Base-by-base conservation (phyloP, 257 asterid species). In the Solanum arcanum region DNA sequence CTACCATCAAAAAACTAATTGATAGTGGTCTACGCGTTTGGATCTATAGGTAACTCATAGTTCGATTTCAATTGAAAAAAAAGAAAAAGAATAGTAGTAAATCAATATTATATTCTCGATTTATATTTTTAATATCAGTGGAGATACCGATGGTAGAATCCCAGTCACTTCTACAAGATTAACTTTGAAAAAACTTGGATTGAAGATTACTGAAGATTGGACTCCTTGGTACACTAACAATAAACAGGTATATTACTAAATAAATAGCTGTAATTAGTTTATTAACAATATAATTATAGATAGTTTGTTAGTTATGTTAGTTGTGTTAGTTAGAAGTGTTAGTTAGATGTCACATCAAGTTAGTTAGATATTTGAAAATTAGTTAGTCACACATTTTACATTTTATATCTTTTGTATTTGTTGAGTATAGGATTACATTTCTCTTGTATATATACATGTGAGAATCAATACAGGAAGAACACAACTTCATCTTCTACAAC, bases 61-160 rank as follows among this genome's bases (percentile, higher is more conserved):
- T 78, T 44, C 8, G 9, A 10, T 31, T 78, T 7, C 14, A n/a
- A 27, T 25, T n/a, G 9, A 2, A 29, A 21, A 20, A 52, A 52
- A 56, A 27, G 13, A 27, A 29, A 21, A 37, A 27, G 13, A 25
- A 33, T 33, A 33, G 35, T 33, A 25, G 21, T 56, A 75, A 27
- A 44, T 31, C 12, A 81, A 47, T 18, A 29, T 29, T 16, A 47
- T 13, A 9, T 13, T 20, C 23, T 69, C 13, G 9, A 42, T 46
- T 13, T 74, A 52, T 52, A 52, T 76, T 15, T 21, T 59, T 7
- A 37, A 37, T 83, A 41, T 87, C 80, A 96, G 99, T 75, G 98
- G 98, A 82, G 98, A 95, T 52, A 94, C 93, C 0, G 98, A 95
- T 62, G 98, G 95, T 44, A 91, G 97, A 88, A 92, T 95, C 52